A percentile compares a stretch with the other conserved stretches of the same genome.
Evolutionary conservation across 257 asterid genomes (phyloP).

Genomic region (Solanum sejunctum): DNA sequence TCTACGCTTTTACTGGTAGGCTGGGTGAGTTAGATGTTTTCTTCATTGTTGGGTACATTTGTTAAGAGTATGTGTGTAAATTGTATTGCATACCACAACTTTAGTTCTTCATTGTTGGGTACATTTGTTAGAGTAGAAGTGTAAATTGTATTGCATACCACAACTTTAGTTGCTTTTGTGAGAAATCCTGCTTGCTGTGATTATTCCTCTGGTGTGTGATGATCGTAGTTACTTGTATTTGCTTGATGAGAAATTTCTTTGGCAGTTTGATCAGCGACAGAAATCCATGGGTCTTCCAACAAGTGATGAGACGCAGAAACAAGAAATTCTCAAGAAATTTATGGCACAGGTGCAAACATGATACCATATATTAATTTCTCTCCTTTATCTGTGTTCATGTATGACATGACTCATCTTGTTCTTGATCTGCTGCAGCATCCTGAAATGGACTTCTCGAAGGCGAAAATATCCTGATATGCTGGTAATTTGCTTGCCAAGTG

Average conservation of each 20-base stretch:
- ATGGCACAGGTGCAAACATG: constrained; percentile 52
- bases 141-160: neutral
- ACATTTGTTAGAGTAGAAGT: too few species aligned
- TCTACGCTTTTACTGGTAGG: neutral
- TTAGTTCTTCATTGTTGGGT: too few species aligned
- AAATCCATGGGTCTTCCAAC: constrained; percentile 74
- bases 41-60: neutral
- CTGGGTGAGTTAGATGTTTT: neutral
- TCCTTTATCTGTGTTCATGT: neutral
- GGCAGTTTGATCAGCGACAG: constrained; percentile 61
- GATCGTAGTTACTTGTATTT: neutral
- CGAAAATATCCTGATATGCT: constrained; percentile 31
- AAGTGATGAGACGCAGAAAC: constrained; percentile 66
- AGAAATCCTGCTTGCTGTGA: neutral
- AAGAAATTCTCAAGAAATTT: constrained; percentile 59
- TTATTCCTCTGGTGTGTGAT: neutral
- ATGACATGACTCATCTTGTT: neutral
- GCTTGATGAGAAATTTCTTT: neutral
- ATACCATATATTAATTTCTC: neutral
- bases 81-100: neutral
- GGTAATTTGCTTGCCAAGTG: neutral
- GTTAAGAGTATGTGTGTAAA: neutral
- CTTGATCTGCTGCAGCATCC: constrained; percentile 49
- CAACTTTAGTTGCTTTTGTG: neutral
- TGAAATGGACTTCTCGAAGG: constrained; percentile 60